These are phyloP conservation scores for Violaceomyces palustris DNA, from an alignment of 1,284 basidiomycete species.

Conservation along the genomic window DNA sequence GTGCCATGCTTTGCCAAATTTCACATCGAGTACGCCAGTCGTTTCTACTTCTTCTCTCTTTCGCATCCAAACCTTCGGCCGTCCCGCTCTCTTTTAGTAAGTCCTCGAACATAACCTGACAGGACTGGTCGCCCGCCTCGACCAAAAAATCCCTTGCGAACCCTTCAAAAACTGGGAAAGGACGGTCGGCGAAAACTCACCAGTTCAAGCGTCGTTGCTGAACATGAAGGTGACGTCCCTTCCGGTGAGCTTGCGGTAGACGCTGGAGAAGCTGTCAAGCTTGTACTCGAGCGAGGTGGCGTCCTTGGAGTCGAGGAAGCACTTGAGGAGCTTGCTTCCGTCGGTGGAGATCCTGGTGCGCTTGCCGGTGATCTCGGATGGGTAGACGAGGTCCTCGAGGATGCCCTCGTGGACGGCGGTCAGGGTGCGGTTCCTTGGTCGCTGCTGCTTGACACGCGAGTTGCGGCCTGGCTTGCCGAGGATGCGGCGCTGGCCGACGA, in stretches of 20 bases:
- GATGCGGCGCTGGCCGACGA: constrained; percentile 97
- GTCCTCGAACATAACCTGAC: no score
- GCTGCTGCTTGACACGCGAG: constrained; percentile 88
- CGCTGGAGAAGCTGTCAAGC: constrained; percentile 89
- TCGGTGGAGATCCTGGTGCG: constrained; percentile 65
- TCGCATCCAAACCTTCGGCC: no score
- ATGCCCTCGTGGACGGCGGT: constrained; percentile 97
- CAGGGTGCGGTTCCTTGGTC: constrained; percentile 92
- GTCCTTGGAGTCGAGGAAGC: constrained; percentile 94
- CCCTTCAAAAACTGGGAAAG: no score
- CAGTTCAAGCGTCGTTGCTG: constrained; percentile 31
- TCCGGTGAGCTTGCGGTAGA: constrained; percentile 88
- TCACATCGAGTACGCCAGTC: no score
- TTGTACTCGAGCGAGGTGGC: constrained; percentile 99
- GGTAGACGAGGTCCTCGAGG: constrained; percentile 97
- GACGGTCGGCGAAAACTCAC: no score
- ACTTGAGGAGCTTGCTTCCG: constrained; percentile 51
- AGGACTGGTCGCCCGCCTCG: no score
- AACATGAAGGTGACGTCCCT: constrained; percentile 68
- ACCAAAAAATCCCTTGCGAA: no score
- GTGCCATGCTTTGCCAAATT: no score
- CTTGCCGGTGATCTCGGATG: constrained; percentile 98
- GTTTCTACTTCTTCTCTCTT: no score
- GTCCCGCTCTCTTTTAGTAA: no score
- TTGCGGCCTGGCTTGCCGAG: constrained; percentile 93